Percentiles rank a stretch among this genome's conserved stretches.
Evolutionary conservation across 352 stramenopile species (phyloP).

Genomic region (Phytophthora cactorum): DNA sequence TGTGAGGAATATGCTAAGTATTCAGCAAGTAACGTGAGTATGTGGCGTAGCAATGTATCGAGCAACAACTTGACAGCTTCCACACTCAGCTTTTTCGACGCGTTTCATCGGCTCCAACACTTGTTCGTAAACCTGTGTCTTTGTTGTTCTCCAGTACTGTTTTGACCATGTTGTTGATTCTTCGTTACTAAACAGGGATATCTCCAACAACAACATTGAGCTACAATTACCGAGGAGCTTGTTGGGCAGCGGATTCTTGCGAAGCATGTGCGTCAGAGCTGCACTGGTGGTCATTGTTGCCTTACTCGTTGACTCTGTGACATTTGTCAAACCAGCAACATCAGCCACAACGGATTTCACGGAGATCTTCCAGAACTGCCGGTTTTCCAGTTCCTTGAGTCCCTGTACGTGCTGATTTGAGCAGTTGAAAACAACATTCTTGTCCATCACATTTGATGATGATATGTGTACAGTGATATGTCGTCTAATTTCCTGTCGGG

Average conservation of each 20-base stretch:
- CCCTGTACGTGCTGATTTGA: slow-evolving; percentile 35
- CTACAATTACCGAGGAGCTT: slow-evolving; percentile 40
- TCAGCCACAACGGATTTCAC: slow-evolving; percentile 59
- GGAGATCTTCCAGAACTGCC: slow-evolving; percentile 41
- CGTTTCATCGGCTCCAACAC: slow-evolving; percentile 44
- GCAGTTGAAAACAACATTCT: neutral
- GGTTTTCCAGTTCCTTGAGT: slow-evolving; percentile 42
- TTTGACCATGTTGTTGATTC: neutral
- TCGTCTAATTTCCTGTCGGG: slow-evolving; percentile 61
- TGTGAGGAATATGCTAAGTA: neutral
- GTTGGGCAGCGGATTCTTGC: slow-evolving; percentile 54
- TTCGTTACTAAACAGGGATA: slow-evolving; percentile 36
- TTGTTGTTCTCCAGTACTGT: neutral
- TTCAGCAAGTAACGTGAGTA: neutral
- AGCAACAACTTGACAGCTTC: slow-evolving; percentile 42
- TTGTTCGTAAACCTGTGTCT: slow-evolving; percentile 32
- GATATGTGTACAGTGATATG: slow-evolving; percentile 45
- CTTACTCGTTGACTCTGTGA: neutral
- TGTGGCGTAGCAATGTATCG: slow-evolving; percentile 42
- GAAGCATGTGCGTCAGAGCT: slow-evolving; percentile 48
- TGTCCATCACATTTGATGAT: neutral
- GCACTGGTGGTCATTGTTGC: neutral
- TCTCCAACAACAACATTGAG: slow-evolving; percentile 54
- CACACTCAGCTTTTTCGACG: slow-evolving; percentile 43
- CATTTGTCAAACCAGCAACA: slow-evolving; percentile 36